Conservation (phyloP, 768 basidiomycete species). For the Suillus ampliporus region DNA sequence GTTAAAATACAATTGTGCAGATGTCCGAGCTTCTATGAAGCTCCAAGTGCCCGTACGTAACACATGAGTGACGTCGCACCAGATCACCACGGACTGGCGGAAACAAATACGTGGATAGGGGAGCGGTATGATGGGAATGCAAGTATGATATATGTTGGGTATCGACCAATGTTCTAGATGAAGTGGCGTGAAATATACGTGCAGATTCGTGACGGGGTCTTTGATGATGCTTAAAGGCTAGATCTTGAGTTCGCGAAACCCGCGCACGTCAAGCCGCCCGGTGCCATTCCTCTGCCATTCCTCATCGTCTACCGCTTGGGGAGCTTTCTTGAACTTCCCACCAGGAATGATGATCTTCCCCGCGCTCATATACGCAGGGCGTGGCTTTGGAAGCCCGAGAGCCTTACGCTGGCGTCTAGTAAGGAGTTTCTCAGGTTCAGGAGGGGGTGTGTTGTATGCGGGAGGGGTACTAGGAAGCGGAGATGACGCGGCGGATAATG, state of each 20-base stretch:
- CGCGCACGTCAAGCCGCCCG: constrained; percentile 75
- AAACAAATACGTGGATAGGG: constrained; percentile 1
- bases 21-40: constrained; percentile 7
- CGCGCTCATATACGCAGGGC: constrained; percentile 44
- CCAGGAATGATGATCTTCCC: constrained; percentile 71
- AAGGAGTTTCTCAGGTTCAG: constrained; percentile 47
- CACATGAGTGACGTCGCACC: neutral
- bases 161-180: constrained; percentile 11
- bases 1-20: constrained; percentile 5
- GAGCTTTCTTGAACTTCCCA: constrained; percentile 49
- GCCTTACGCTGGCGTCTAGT: constrained; percentile 73
- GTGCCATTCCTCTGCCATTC: constrained; percentile 74
- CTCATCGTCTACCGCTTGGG: constrained; percentile 39
- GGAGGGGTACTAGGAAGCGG: constrained; percentile 43
- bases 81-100: neutral
- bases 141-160: constrained; percentile 7
- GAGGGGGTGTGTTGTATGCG: constrained; percentile 27
- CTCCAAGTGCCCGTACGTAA: constrained; percentile 3
- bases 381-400: constrained; percentile 67
- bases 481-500: constrained; percentile 39
- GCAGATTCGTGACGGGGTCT: constrained; percentile 14
- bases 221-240: constrained; percentile 27
- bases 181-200: constrained; percentile 8
- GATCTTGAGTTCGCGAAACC: constrained; percentile 80
- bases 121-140: constrained; percentile 3